Conservation (phyloP, 2,329 filamentous ascomycete species). For the Dactylellina leptospora region DNA sequence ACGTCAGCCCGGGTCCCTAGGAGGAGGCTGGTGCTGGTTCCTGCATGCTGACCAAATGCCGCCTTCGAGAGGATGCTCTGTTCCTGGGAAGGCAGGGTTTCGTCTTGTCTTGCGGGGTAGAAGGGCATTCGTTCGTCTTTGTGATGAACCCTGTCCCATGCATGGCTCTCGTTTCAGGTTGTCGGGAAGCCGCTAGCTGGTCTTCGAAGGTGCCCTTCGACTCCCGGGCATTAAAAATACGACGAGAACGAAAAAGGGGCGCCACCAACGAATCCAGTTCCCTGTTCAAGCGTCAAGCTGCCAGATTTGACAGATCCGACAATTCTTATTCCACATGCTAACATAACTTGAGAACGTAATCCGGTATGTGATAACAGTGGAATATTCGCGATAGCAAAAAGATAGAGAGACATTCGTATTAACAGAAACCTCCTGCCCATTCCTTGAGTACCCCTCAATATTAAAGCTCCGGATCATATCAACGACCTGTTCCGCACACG, state of each 20-base stretch:
- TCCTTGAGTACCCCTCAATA: conserved; percentile 9
- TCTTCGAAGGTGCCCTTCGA: conserved; percentile 23
- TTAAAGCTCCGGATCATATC: conserved; percentile 10
- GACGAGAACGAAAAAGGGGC: conserved; percentile 28
- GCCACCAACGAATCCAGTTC: conserved; percentile 1
- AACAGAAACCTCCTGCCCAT: conserved; percentile 24
- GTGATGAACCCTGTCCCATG: conserved; percentile 26
- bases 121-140: conserved; percentile 25
- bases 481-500: not conserved
- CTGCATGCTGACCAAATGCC: not conserved
- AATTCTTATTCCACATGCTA: too few species aligned
- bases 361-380: conserved; percentile 14
- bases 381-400: conserved; percentile 16
- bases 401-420: not conserved
- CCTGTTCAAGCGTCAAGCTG: conserved; percentile 33
- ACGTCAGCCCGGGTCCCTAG: not conserved
- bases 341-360: too few species aligned
- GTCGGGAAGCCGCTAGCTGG: conserved; percentile 9
- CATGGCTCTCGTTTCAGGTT: conserved; percentile 40
- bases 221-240: conserved; percentile 28
- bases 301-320: conserved; percentile 31
- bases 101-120: conserved; percentile 43
- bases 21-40: conserved; percentile 30
- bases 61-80: conserved; percentile 10
- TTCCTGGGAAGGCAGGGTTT: conserved; percentile 27